These are phyloP conservation scores for Linderniella brevidens DNA, from an alignment of 257 asterid species.

Conservation along the genomic window DNA sequence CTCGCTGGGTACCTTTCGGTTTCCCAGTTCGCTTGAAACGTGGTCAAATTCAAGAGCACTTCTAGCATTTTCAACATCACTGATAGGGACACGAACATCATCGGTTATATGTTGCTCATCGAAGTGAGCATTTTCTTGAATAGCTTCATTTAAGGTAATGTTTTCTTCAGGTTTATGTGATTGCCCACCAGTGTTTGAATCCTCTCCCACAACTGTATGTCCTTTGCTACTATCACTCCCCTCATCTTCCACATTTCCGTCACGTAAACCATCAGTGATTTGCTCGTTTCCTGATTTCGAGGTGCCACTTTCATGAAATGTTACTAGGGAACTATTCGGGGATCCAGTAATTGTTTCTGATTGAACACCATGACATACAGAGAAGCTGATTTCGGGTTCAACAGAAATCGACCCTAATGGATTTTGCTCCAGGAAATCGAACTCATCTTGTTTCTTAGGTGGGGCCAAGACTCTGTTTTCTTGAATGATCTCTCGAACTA, in stretches of 20 bases:
- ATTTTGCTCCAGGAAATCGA: slow-evolving; percentile 21
- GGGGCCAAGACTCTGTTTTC: slow-evolving; percentile 62
- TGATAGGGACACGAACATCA: slow-evolving; percentile 1
- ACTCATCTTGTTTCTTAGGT: slow-evolving; percentile 23
- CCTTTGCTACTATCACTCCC: slow-evolving; percentile 8
- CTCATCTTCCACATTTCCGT: slow-evolving; percentile 8
- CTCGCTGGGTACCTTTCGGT: too few relatives aligned
- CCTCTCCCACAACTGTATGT: slow-evolving; percentile 12
- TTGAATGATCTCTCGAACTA: slow-evolving; percentile 58
- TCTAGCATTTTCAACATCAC: slow-evolving; percentile 9
- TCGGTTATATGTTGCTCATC: slow-evolving; percentile 5
- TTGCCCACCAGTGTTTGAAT: slow-evolving; percentile 3
- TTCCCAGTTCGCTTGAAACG: too few relatives aligned
- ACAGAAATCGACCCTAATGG: slow-evolving; percentile 33
- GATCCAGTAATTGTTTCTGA: slow-evolving; percentile 1
- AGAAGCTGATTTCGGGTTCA: slow-evolving; percentile 20
- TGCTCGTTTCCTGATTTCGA: slow-evolving; percentile 10
- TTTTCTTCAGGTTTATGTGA: slow-evolving; percentile 8
- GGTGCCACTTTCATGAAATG: slow-evolving; percentile 11
- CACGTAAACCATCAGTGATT: slow-evolving; percentile 5
- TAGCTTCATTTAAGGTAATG: slow-evolving; percentile 8
- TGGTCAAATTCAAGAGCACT: slow-evolving; percentile 5
- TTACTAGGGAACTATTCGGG: background rate
- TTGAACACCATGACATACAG: slow-evolving; percentile 12
- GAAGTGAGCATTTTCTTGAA: slow-evolving; percentile 4